phyloP scores from a whole-genome alignment of 148 eudicot genomes.

The Persicaria maculosa region DNA sequence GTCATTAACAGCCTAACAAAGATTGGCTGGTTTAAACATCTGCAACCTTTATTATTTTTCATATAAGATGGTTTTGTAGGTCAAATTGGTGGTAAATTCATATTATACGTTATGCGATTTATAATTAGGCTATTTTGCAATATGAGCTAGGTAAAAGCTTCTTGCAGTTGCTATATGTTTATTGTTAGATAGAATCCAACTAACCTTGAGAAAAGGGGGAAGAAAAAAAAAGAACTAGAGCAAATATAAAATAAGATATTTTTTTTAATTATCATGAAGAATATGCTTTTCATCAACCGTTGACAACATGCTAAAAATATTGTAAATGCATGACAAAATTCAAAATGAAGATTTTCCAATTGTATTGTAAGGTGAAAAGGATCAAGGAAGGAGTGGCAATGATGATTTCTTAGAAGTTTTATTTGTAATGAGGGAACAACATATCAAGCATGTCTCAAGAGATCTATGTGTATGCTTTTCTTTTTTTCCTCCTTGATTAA shows the following conservation, averaged over 20 bases:
- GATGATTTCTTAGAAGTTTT: constrained; percentile 14
- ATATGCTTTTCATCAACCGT: constrained; percentile 23
- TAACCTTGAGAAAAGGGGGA: neutral
- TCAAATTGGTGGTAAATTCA: neutral
- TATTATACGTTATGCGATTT: neutral
- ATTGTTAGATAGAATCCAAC: neutral
- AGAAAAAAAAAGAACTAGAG: neutral
- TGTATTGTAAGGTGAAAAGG: constrained; percentile 21
- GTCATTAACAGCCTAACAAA: neutral
- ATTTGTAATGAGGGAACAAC: neutral
- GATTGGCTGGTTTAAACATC: neutral
- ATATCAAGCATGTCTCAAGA: neutral
- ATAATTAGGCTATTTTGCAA: neutral
- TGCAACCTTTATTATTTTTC: neutral
- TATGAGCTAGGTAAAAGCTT: neutral
- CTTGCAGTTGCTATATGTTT: neutral
- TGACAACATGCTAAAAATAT: constrained; percentile 21
- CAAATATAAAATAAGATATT: neutral
- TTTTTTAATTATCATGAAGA: constrained; percentile 12
- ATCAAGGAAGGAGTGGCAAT: constrained; percentile 12
- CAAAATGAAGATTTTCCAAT: constrained; percentile 22
- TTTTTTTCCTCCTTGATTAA: neutral
- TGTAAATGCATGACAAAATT: constrained; percentile 34
- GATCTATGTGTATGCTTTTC: neutral
- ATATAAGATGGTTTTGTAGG: neutral